Conservation (phyloP, 2,329 filamentous ascomycete genomes). For the Blastomyces parvus region DNA sequence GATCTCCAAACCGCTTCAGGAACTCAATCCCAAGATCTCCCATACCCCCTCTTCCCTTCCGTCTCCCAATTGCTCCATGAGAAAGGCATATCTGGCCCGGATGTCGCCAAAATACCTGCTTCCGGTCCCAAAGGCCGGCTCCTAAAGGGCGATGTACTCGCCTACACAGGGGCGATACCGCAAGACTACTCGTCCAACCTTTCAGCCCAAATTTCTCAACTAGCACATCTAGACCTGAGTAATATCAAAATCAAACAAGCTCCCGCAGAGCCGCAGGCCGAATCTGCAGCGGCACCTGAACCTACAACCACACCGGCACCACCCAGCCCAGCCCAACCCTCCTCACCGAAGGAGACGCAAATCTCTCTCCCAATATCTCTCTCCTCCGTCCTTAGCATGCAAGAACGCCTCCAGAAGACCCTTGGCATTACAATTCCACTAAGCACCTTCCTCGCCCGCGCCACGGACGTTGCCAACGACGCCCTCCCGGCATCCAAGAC, state of each 20-base stretch:
- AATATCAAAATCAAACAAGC: constrained; percentile 75
- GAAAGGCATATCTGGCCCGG: constrained; percentile 65
- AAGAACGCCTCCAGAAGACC: constrained; percentile 66
- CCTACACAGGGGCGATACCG: constrained; percentile 71
- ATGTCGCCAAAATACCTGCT: constrained; percentile 70
- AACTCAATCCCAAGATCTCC: constrained; percentile 30
- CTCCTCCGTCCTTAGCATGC: constrained; percentile 65
- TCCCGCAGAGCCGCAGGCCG: constrained; percentile 24
- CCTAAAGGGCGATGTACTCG: constrained; percentile 90
- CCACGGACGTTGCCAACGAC: constrained; percentile 79
- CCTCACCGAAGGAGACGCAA: constrained; percentile 27
- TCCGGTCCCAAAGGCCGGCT: constrained; percentile 81
- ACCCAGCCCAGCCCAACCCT: constrained; percentile 26
- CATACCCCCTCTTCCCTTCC: constrained; percentile 56
- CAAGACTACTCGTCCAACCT: constrained; percentile 61
- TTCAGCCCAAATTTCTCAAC: constrained; percentile 61
- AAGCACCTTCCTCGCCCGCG: constrained; percentile 76
- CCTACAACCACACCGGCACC: constrained; percentile 13
- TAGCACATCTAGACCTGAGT: constrained; percentile 79
- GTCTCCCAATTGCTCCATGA: constrained; percentile 72
- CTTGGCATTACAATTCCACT: constrained; percentile 75
- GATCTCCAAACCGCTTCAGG: constrained; percentile 30
- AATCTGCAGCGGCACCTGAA: constrained; percentile 16
- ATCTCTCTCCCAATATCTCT: constrained; percentile 71
- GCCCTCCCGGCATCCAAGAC: constrained; percentile 61